Evolutionary conservation across 257 asterid genomes (phyloP), one percentile per base, ranked within the genome.

Genomic region (Solanum lycopersicoides): DNA sequence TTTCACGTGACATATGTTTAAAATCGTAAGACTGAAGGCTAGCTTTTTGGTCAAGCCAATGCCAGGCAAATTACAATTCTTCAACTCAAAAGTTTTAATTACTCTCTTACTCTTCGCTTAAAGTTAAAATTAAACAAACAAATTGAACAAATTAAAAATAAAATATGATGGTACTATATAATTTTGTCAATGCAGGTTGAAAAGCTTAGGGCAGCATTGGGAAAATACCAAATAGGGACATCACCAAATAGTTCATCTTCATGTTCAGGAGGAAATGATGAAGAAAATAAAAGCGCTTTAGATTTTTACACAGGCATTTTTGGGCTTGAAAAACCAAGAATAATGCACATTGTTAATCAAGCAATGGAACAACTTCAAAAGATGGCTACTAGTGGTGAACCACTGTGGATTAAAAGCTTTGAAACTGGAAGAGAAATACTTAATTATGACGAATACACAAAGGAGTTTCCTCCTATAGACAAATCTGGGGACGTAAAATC

Each of bases 341-440:
- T 90, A 1, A 85, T 90, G 90, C 95, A 94, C 45, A 88, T 91
- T 9, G 96, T 88, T 12, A 88, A 88, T 21, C 86, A 88, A 77
- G 97, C 95, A 4, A 83, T 90, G 84, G 94, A 93, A 25, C 98
- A 97, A 86, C 90, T 95, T 85, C 89, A 32, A 86, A 93, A 87
- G 89, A 95, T 97, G 98, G 95, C 97, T 15, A 86, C 92, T 45
- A 83, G 63, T 1, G 93, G 93, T 7, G 97, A 95, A 56, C 99
- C 98, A 2, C 35, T 97, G 72, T 97, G 99, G 99, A 39, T 95
- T 9, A 87, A 89, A 87, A 95, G 99, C 91, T 91, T 90, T 25
- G 99, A 95, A 75, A 94, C 93, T 6, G 97, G 98, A 32, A 95
- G 97, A 4, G 97, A 97, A 65, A 95, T 95, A 77, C 99, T 97